Conservation (phyloP, 169 alveolate genomes). For the Amoebophrya sp. region DNA sequence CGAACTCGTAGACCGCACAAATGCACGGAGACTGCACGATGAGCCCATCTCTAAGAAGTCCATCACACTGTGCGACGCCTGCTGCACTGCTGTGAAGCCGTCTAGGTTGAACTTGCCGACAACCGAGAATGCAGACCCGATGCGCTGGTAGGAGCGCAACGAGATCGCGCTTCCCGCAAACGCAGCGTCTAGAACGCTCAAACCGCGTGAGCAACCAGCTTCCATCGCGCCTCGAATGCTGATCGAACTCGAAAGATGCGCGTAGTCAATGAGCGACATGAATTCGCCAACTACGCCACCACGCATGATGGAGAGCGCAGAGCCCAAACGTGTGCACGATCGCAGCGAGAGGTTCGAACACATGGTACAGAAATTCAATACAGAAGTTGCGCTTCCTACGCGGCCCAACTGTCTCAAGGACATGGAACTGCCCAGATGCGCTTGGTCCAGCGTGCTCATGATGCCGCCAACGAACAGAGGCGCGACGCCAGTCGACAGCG, state of each 20-base stretch:
- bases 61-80: neutral
- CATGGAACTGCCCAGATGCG: neutral
- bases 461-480: neutral
- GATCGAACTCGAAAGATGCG: neutral
- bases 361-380: constrained; percentile 4
- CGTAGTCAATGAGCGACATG: constrained; percentile 26
- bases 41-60: neutral
- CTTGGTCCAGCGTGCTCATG: neutral
- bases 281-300: neutral
- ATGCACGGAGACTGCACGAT: neutral
- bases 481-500: neutral
- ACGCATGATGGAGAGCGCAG: neutral
- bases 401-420: constrained; percentile 4
- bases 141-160: neutral
- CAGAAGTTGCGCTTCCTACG: neutral
- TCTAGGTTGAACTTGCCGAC: neutral
- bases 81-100: neutral
- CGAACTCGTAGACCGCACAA: neutral
- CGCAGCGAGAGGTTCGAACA: neutral
- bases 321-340: neutral
- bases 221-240: neutral
- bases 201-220: neutral
- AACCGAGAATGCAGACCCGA: neutral
- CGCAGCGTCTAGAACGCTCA: constrained; percentile 14
- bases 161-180: neutral